A percentile compares a stretch with the other conserved stretches of the same genome.
These are phyloP conservation scores for Musa beccarii DNA, from an alignment of 176 grass and related monocot genomes.

Conservation along the genomic window DNA sequence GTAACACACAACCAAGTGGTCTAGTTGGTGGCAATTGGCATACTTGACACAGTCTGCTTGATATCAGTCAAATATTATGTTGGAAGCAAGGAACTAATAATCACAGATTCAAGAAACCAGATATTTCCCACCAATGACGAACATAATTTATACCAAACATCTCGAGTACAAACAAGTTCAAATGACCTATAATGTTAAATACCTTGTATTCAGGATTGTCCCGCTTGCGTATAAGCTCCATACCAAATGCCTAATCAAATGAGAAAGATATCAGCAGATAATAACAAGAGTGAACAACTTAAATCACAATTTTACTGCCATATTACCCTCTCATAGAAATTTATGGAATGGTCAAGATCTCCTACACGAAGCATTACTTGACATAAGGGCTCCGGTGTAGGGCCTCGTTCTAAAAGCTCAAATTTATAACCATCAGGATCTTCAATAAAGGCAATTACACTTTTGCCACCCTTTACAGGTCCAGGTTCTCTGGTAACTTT, in stretches of 20 bases:
- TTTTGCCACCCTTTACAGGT: constrained; percentile 69
- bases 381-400: constrained; percentile 82
- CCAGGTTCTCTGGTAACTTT: constrained; percentile 83
- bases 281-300: too few species aligned
- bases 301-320: not conserved
- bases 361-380: constrained; percentile 98
- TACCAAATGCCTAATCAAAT: constrained; percentile 73
- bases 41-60: too few species aligned
- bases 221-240: constrained; percentile 86
- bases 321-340: constrained; percentile 86
- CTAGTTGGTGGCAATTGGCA: too few species aligned
- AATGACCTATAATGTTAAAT: not conserved
- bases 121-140: too few species aligned
- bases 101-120: too few species aligned
- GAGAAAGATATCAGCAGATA: too few species aligned
- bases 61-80: too few species aligned
- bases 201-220: constrained; percentile 95
- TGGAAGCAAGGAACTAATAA: too few species aligned
- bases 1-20: too few species aligned
- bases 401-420: constrained; percentile 82
- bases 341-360: constrained; percentile 74
- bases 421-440: constrained; percentile 97
- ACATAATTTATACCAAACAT: too few species aligned
- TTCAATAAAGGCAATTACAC: constrained; percentile 82
- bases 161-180: too few species aligned